Conservation (phyloP, 495 filamentous ascomycete genomes). For the Aspergillus egyptiacus region DNA sequence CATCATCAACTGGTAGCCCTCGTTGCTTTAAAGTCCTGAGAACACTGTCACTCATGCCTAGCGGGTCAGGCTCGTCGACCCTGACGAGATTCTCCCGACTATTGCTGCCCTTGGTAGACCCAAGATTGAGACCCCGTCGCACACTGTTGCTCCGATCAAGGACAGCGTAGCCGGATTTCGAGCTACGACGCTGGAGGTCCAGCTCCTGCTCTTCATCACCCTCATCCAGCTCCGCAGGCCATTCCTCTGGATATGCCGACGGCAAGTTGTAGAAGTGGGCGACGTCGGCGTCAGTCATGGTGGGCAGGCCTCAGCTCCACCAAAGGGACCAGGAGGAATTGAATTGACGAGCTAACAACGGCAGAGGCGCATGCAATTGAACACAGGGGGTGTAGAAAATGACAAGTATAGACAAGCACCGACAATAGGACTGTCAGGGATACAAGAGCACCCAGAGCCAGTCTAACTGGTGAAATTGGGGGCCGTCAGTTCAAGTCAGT, state of each 20-base stretch:
- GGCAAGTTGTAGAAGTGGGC: slow-evolving; percentile 85
- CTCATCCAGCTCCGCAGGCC: slow-evolving; percentile 76
- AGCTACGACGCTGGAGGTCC: slow-evolving; percentile 40
- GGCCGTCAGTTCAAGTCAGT: slow-evolving; percentile 12
- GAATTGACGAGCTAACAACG: slow-evolving; percentile 1
- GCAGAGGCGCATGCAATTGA: slow-evolving; percentile 16
- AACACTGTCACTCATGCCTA: slow-evolving; percentile 79
- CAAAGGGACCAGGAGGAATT: background rate
- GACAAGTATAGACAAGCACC: slow-evolving; percentile 1
- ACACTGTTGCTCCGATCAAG: slow-evolving; percentile 68
- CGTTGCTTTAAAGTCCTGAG: slow-evolving; percentile 66
- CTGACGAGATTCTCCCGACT: slow-evolving; percentile 71
- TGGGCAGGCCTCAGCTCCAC: slow-evolving; percentile 14
- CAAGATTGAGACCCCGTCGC: slow-evolving; percentile 57
- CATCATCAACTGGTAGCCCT: slow-evolving; percentile 80
- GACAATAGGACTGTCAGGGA: slow-evolving; percentile 3
- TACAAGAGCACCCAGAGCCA: no score
- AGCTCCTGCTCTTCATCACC: slow-evolving; percentile 66
- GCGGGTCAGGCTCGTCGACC: slow-evolving; percentile 84
- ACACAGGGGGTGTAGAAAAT: background rate
- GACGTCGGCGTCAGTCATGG: slow-evolving; percentile 64
- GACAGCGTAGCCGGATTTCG: slow-evolving; percentile 74
- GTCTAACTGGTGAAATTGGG: no score
- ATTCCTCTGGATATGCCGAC: slow-evolving; percentile 72
- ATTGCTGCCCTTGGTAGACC: slow-evolving; percentile 61